These are phyloP conservation scores for Gossypium bickii DNA, from an alignment of 345 rosid genomes.

Conservation along the genomic window DNA sequence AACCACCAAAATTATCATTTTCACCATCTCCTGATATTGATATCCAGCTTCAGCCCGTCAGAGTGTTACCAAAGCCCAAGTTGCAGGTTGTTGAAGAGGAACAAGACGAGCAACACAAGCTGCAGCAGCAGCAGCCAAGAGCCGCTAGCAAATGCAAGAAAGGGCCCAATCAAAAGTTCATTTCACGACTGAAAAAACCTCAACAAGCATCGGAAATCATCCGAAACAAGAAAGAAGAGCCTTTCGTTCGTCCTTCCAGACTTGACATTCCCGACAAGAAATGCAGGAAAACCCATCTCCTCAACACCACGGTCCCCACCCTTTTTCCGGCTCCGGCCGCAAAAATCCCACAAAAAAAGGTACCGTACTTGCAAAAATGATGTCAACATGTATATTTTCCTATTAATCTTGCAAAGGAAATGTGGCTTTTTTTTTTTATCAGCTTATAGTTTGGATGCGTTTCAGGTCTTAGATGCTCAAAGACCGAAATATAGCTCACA, in stretches of 20 bases:
- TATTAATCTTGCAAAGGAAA: neutral
- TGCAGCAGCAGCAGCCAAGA: conserved; percentile 22
- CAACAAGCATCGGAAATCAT: conserved; percentile 35
- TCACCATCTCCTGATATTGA: neutral
- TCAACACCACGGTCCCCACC: conserved; percentile 40
- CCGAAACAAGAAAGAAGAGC: conserved; percentile 61
- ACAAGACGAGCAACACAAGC: conserved; percentile 9
- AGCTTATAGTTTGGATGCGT: neutral
- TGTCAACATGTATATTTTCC: neutral
- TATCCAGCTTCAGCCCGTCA: conserved; percentile 16
- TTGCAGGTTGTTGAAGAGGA: conserved; percentile 17
- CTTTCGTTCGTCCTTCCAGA: conserved; percentile 51
- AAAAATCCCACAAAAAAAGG: conserved; percentile 54
- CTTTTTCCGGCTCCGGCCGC: conserved; percentile 58
- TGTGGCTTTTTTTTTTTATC: neutral
- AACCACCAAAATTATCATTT: conserved; percentile 21
- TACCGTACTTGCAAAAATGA: conserved; percentile 7
- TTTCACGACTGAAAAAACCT: conserved; percentile 37
- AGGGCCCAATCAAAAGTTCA: conserved; percentile 27
- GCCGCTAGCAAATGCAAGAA: conserved; percentile 36
- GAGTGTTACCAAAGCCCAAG: conserved; percentile 25
- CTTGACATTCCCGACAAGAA: conserved; percentile 49
- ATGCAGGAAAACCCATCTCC: conserved; percentile 46
- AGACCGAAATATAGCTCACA: conserved; percentile 46
- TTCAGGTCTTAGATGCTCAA: conserved; percentile 24